Evolutionary conservation across 2,329 filamentous ascomycete genomes (phyloP), one percentile per base, ranked within the genome.

Genomic region (Dendryphion nanum): DNA sequence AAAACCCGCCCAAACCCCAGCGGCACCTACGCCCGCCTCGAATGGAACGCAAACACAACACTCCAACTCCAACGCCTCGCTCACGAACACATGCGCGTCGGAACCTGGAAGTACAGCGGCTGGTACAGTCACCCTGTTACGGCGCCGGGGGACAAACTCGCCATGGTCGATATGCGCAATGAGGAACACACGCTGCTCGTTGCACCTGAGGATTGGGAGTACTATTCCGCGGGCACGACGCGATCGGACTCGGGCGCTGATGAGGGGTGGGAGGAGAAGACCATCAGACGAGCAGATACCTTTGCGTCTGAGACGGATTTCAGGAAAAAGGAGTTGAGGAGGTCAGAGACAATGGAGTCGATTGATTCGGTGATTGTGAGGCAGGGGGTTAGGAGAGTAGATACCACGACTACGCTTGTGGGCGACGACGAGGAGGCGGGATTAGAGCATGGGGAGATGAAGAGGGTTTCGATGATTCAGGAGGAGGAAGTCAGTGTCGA

Each of bases 61-160:
- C 17, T 45, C 6, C 42, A 45, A 30, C 30, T 45, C 14, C 40
- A 45, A 16, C 31, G 42, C 5, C 39, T 42, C 8, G 42, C 42
- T 2, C 36, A 45, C 30, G 42, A 45, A 16, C 14, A 30, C 13
- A 14, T 35, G 8, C 35, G 36, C 4, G 18, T 35, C 1, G 39
- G 37, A 10, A 35, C 35, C 4, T 50, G 47, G 47, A 12, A 18
- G n/a, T 12, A 37, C n/a, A 15, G 13, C 3, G 37, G 35, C 18
- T 26, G 23, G 23, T 36, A 28, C 33, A 14, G 3, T 7, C 32
- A 33, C 37, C 44, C 44, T 6, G 26, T 41, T n/a, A 47, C 43
- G 5, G 23, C n/a, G 10, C 15, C 21, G 7, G 40, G 43, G 21
- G 40, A 46, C 26, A 46, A 40, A n/a, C 30, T 44, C 5, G 40